Conservation (phyloP, 129 eudicot genomes). For the Flaveria bidentis region DNA sequence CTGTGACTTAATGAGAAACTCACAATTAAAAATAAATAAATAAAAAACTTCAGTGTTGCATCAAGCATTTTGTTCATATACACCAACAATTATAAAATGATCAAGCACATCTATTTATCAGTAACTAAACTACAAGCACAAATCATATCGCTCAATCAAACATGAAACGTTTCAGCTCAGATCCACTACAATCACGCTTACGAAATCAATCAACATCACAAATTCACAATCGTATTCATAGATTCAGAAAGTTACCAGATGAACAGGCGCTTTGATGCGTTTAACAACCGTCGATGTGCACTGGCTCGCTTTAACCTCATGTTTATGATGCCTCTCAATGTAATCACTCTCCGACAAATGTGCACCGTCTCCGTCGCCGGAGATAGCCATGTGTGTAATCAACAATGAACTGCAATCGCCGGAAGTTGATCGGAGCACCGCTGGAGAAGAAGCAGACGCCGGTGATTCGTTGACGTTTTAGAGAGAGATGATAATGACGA, state of each 20-base stretch:
- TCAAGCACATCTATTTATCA: too few relatives aligned
- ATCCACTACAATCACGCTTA: background rate
- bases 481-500: constrained; percentile 27
- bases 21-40: too few relatives aligned
- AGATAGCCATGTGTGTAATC: background rate
- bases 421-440: background rate
- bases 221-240: background rate
- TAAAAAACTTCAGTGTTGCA: too few relatives aligned
- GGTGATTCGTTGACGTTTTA: constrained; percentile 35
- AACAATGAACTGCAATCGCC: constrained; percentile 1
- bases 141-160: too few relatives aligned
- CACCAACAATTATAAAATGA: background rate
- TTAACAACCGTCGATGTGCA: constrained; percentile 71
- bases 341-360: constrained; percentile 45
- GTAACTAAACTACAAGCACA: too few relatives aligned
- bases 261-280: constrained; percentile 82
- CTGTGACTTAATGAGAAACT: background rate
- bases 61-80: background rate
- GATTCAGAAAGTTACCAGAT: constrained; percentile 44
- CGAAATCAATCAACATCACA: background rate
- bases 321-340: constrained; percentile 67
- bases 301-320: constrained; percentile 68
- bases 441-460: background rate
- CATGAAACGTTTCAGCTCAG: too few relatives aligned
- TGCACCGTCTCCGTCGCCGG: constrained; percentile 25